Evolutionary conservation across 2,329 filamentous ascomycete species (phyloP).

Genomic region (Colletotrichum australisinense): DNA sequence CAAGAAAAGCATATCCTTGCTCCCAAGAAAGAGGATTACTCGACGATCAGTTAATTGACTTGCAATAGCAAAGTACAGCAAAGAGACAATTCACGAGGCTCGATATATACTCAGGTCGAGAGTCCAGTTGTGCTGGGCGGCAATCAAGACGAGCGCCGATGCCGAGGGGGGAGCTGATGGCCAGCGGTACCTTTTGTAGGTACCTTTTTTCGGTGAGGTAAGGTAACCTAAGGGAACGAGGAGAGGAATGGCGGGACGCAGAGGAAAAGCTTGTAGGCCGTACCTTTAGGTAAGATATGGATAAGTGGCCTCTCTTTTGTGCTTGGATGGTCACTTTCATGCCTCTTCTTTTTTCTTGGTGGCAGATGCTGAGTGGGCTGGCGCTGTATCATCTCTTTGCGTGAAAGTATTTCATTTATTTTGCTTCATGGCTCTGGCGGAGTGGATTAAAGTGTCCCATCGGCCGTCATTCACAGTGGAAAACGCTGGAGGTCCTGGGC

Average conservation of each 20-base stretch:
- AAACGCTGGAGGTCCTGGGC: constrained; percentile 7
- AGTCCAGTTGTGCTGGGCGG: constrained; percentile 6
- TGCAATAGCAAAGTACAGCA: constrained; percentile 24
- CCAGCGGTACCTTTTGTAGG: constrained; percentile 12
- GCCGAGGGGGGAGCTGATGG: constrained; percentile 3
- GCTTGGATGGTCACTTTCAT: background rate
- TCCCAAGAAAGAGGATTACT: background rate
- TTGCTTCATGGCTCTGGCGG: background rate
- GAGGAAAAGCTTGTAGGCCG: constrained; percentile 20
- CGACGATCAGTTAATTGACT: background rate
- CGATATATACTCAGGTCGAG: background rate
- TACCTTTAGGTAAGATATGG: too few species aligned
- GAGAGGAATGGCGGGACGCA: background rate
- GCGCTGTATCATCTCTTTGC: background rate
- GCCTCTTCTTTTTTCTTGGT: background rate
- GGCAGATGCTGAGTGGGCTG: background rate
- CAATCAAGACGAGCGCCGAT: constrained; percentile 7
- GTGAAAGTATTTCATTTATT: background rate
- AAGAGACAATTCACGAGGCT: constrained; percentile 12
- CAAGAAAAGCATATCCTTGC: background rate
- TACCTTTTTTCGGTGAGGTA: constrained; percentile 24
- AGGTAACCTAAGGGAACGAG: background rate
- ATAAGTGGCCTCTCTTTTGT: background rate
- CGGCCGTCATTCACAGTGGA: background rate
- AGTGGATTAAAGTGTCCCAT: background rate